Base-by-base conservation (phyloP, 805 yeast genomes). In the Tetrapisispora namnaoensis region DNA sequence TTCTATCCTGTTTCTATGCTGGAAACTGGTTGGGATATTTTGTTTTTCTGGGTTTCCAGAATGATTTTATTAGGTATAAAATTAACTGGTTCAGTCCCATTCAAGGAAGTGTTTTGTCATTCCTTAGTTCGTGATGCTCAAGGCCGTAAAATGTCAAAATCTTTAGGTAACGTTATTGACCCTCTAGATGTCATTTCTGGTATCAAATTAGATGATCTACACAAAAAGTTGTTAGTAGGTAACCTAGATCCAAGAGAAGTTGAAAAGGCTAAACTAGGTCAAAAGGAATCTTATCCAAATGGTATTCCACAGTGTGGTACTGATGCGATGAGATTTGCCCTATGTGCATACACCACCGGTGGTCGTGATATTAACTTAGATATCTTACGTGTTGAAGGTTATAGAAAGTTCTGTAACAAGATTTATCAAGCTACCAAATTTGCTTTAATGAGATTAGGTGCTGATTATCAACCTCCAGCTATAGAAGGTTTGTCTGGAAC, bases 231-330 rank as follows among this genome's bases (percentile, higher is more conserved):
- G 60, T 67, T 69, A 53, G 65, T 63, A 44, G 98, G 98, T 71
- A 91, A 91, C 73, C 76, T 91, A 60, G 97, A 87, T 61, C 86
- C 93, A 55, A 77, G 80, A 56, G 99, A 91, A 72, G 73, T 91
- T 59, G 86, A 78, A 65, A 86, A 79, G 69, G 97, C 98, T 27
- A 80, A 78, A 60, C 79, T 76, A 41, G 98, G 98, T 53, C 98
- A 93, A 73, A 80, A 76, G 59, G 75, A 79, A 62, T 82, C 95
- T 13, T 91, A 89, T 76, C 99, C 99, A 56, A 82, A 82, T 59
- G 99, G 99, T 74, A 90, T 91, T 58, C 97, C 98, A 49, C 96
- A 93, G 74, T 93, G 99, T 78, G 99, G 99, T 75, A 90, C 98
- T 45, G 99, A 93, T 70, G 99, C 99, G 42, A 74, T 93, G 73